A percentile compares a stretch with the other conserved stretches of the same genome.
Conservation (phyloP, 2,329 filamentous ascomycete genomes). For the Alternaria metachromatica region DNA sequence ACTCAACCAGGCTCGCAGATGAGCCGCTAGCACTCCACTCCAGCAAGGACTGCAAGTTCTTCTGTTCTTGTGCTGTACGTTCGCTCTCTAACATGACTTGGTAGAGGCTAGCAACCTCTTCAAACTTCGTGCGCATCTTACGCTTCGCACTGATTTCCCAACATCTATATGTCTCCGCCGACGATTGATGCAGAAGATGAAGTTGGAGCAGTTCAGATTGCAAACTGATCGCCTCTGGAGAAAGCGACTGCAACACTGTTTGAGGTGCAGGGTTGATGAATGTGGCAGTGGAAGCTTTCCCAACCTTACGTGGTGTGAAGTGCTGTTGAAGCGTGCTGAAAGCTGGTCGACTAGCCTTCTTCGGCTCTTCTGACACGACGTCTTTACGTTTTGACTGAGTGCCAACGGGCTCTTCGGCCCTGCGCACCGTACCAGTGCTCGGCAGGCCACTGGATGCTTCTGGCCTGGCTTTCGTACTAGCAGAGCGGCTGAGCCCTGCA, state of each 20-base stretch:
- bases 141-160: slow-evolving; percentile 46
- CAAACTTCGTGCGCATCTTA: slow-evolving; percentile 40
- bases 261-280: slow-evolving; percentile 43
- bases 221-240: slow-evolving; percentile 39
- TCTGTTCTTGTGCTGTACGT: slow-evolving; percentile 44
- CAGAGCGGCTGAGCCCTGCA: slow-evolving; percentile 34
- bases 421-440: slow-evolving; percentile 11
- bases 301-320: slow-evolving; percentile 47
- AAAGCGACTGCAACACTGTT: slow-evolving; percentile 24
- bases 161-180: slow-evolving; percentile 24
- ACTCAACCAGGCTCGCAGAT: slow-evolving; percentile 38
- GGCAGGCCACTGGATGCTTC: slow-evolving; percentile 17
- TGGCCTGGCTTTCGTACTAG: slow-evolving; percentile 29
- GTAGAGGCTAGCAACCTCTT: slow-evolving; percentile 46
- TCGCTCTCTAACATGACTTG: slow-evolving; percentile 46
- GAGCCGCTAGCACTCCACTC: slow-evolving; percentile 42
- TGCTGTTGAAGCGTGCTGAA: slow-evolving; percentile 51
- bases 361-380: slow-evolving; percentile 28
- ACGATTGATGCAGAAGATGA: slow-evolving; percentile 43
- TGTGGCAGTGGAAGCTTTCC: slow-evolving; percentile 44
- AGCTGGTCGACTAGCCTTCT: slow-evolving; percentile 36
- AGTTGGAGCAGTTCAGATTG: slow-evolving; percentile 50
- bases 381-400: slow-evolving; percentile 26
- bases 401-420: slow-evolving; percentile 16
- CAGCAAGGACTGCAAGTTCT: slow-evolving; percentile 45